Conservation (phyloP, 164 flowering plant species). For the Annona cherimola region DNA sequence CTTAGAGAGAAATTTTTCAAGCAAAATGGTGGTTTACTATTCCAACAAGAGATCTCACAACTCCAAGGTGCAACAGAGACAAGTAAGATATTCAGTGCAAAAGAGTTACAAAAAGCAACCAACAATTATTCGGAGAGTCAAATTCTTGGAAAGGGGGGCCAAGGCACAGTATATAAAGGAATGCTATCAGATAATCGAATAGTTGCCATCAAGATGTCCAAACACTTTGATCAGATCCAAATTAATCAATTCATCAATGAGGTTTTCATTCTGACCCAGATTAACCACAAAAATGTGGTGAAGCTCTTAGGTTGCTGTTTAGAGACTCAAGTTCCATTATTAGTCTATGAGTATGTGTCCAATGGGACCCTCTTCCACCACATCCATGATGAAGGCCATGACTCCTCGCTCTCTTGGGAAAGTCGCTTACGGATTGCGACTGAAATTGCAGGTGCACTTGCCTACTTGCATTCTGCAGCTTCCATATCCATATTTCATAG, state of each 20-base stretch:
- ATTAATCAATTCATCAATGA: constrained; percentile 39
- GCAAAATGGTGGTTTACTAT: constrained; percentile 4
- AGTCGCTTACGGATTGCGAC: too few relatives aligned
- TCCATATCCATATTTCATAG: constrained; percentile 26
- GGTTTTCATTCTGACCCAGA: constrained; percentile 34
- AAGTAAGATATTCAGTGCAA: constrained; percentile 5
- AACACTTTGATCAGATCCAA: constrained; percentile 26
- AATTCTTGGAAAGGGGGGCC: constrained; percentile 3
- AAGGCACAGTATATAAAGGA: constrained; percentile 18
- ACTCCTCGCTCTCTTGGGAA: too few relatives aligned
- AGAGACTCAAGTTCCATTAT: too few relatives aligned
- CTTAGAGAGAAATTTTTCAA: constrained; percentile 5
- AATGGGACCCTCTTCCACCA: too few relatives aligned
- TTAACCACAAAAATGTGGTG: too few relatives aligned
- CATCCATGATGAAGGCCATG: too few relatives aligned
- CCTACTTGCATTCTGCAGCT: constrained; percentile 13
- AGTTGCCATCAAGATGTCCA: constrained; percentile 47
- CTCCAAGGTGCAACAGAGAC: not conserved
- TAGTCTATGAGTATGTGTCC: too few relatives aligned
- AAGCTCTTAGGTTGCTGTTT: too few relatives aligned
- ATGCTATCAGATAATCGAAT: constrained; percentile 14
- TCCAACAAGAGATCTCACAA: not conserved
- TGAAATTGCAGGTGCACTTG: constrained; percentile 24
- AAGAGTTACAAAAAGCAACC: constrained; percentile 6
- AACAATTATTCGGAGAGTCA: not conserved